Conservation (phyloP, 208 protist genomes). For the Acanthamoeba sp. region DNA sequence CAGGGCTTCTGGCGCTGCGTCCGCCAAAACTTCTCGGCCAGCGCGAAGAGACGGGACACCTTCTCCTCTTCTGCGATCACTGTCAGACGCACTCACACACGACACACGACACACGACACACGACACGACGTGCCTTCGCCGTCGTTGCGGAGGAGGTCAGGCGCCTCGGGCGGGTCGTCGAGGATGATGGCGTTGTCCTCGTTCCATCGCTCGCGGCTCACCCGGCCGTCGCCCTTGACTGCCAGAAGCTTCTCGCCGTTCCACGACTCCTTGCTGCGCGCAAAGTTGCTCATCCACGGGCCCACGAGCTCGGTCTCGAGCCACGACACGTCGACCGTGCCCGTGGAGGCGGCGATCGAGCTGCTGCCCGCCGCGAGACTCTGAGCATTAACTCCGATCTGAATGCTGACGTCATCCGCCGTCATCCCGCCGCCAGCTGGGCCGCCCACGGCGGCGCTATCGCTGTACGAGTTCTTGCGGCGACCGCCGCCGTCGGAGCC, state of each 20-base stretch:
- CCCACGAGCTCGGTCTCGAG: conserved; percentile 41
- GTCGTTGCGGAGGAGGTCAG: neutral
- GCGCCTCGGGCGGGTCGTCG: neutral
- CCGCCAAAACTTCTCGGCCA: conserved; percentile 59
- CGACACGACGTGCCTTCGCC: neutral
- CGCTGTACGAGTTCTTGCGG: neutral
- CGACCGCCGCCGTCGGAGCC: neutral
- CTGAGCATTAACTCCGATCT: neutral
- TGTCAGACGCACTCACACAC: neutral
- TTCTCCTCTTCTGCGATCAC: conserved; percentile 43
- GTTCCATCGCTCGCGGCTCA: conserved; percentile 13
- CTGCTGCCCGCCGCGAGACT: neutral
- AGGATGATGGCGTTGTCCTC: conserved; percentile 54
- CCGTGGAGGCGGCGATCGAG: neutral
- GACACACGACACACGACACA: no score
- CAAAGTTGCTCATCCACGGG: conserved; percentile 44
- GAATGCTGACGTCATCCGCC: neutral
- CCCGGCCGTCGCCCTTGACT: neutral
- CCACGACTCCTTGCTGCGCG: conserved; percentile 5
- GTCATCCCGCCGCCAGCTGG: neutral
- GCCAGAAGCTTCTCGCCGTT: conserved; percentile 16
- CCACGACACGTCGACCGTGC: conserved; percentile 2
- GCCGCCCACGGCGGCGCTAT: neutral
- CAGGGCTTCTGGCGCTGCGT: conserved; percentile 44
- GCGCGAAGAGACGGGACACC: conserved; percentile 58